Evolutionary conservation across 768 basidiomycete species (phyloP).

Genomic region (Clitopilus hobsonii): DNA sequence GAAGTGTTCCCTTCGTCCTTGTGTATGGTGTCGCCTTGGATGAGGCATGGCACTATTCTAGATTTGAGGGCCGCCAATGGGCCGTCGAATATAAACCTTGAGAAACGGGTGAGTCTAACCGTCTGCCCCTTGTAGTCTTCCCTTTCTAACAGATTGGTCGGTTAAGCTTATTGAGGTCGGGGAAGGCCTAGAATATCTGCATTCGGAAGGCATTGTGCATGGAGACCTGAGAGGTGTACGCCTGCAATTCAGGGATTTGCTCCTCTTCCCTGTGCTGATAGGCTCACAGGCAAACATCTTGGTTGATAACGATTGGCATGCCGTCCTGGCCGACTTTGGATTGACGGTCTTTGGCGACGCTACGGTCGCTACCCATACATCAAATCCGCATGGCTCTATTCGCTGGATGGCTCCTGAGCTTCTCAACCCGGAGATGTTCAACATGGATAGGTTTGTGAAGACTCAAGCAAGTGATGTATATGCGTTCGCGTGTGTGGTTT

Average conservation of each 20-base stretch:
- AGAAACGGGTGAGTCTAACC: conserved; percentile 6
- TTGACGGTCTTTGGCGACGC: conserved; percentile 23
- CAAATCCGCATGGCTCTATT: conserved; percentile 20
- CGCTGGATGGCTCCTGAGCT: conserved; percentile 35
- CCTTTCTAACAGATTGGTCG: not conserved
- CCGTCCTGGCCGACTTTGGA: conserved; percentile 30
- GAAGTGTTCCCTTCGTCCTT: conserved; percentile 15
- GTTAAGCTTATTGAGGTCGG: conserved; percentile 16
- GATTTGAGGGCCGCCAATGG: conserved; percentile 15
- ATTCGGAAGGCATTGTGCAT: conserved; percentile 16
- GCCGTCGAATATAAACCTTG: conserved; percentile 12
- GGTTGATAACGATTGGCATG: conserved; percentile 22
- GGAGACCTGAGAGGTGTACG: conserved; percentile 18
- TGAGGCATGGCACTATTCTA: conserved; percentile 20
- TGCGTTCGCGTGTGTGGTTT: conserved; percentile 27
- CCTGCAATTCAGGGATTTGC: not conserved
- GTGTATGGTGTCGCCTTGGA: conserved; percentile 26
- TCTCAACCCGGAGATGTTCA: conserved; percentile 23
- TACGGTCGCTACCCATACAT: conserved; percentile 17
- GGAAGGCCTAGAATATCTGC: conserved; percentile 17
- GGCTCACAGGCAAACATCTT: conserved; percentile 25
- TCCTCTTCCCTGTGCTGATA: not conserved
- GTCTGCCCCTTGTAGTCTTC: not conserved
- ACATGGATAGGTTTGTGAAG: conserved; percentile 13
- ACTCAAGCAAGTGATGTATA: conserved; percentile 26